Evolutionary conservation across 2,329 filamentous ascomycete genomes (phyloP).

Genomic region (Arachnopeziza araneosa): DNA sequence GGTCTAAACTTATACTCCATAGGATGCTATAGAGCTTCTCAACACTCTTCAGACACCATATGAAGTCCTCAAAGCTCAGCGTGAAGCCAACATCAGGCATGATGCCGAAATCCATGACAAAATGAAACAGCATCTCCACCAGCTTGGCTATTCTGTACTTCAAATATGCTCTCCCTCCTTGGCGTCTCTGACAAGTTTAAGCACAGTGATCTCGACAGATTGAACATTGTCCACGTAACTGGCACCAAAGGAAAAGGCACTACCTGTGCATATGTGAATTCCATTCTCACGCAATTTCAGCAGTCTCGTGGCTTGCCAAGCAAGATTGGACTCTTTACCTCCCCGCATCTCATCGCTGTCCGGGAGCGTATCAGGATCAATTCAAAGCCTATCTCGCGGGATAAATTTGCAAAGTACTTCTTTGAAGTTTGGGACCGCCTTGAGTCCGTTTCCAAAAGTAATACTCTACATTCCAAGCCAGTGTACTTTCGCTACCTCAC

Average conservation of each 20-base stretch:
- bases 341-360: constrained; percentile 62
- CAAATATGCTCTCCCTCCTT: not conserved
- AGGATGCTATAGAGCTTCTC: constrained; percentile 82
- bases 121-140: constrained; percentile 71
- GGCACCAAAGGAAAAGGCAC: constrained; percentile 76
- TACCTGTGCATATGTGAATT: constrained; percentile 62
- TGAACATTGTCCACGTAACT: constrained; percentile 65
- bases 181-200: not conserved
- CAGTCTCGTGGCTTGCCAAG: constrained; percentile 22
- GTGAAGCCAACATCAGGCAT: constrained; percentile 65
- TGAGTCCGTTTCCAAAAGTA: constrained; percentile 23
- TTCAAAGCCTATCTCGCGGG: constrained; percentile 50
- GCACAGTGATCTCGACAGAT: constrained; percentile 39
- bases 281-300: constrained; percentile 52
- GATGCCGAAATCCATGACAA: constrained; percentile 68
- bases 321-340: constrained; percentile 59
- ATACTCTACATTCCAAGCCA: constrained; percentile 33
- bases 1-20: not conserved
- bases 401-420: constrained; percentile 58
- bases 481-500: constrained; percentile 58
- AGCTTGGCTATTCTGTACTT: constrained; percentile 65
- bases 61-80: constrained; percentile 70
- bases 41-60: constrained; percentile 91
- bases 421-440: constrained; percentile 62
- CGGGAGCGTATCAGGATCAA: constrained; percentile 63